Evolutionary conservation across 495 filamentous ascomycete species (phyloP).

Genomic region (Cercophora sp.): DNA sequence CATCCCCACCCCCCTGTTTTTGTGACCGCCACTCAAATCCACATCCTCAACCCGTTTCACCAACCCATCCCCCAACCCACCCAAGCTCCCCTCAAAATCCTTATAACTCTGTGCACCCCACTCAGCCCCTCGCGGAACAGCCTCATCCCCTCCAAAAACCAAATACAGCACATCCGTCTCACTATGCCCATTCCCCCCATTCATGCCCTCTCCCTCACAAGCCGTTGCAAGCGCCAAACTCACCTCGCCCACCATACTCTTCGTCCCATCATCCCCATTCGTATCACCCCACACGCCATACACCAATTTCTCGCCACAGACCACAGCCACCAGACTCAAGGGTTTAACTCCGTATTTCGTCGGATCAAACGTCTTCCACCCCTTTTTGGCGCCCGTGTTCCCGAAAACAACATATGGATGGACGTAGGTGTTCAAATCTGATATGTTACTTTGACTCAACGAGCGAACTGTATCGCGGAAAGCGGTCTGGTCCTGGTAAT

Average conservation of each 20-base stretch:
- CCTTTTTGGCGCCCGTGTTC: constrained; percentile 40
- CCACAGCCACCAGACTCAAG: constrained; percentile 60
- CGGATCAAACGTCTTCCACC: constrained; percentile 48
- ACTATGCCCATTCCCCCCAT: constrained; percentile 48
- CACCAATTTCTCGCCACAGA: constrained; percentile 56
- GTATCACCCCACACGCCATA: constrained; percentile 67
- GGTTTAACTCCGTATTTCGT: constrained; percentile 48
- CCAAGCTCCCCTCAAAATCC: constrained; percentile 49
- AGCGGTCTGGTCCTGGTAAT: constrained; percentile 51
- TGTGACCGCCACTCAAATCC: too few relatives aligned
- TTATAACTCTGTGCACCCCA: constrained; percentile 43
- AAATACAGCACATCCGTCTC: constrained; percentile 51
- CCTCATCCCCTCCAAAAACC: constrained; percentile 47
- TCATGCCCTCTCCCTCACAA: constrained; percentile 47
- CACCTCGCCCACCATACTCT: constrained; percentile 51
- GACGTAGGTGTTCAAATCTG: constrained; percentile 57
- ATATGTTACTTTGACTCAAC: constrained; percentile 40
- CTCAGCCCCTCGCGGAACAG: constrained; percentile 46
- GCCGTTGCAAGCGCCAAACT: constrained; percentile 54
- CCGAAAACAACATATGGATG: constrained; percentile 67
- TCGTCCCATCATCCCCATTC: constrained; percentile 49
- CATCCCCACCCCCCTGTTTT: background rate
- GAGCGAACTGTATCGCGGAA: constrained; percentile 46
- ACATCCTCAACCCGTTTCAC: constrained; percentile 12
- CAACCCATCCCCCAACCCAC: constrained; percentile 41